Base-by-base conservation (phyloP, 257 asterid species). In the Lycium ferocissimum region DNA sequence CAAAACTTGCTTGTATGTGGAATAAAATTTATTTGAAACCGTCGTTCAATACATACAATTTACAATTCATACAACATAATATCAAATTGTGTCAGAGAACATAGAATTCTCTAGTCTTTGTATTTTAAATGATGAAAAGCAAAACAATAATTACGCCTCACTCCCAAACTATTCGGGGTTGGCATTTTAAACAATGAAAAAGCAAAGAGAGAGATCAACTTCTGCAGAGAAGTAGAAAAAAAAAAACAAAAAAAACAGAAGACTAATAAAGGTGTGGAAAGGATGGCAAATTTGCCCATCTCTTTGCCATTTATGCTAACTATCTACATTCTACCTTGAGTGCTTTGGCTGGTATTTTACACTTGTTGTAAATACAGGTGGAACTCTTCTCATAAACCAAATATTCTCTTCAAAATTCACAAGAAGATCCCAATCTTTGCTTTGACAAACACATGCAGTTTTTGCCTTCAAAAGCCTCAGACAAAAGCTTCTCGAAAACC, bases 361-460 rank as follows among this genome's bases (percentile, higher is more conserved):
- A 62, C 84, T 75, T 71, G 56, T 47, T 49, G 79, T 72, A 69
- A 53, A 53, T 56, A 62, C 89, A 63, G 43, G n/a, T 73, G 37
- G 73, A 53, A 70, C 15, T 26, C 66, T 58, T 59, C 66, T 83
- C 65, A 79, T 69, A 67, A 62, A 86, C 33, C 57, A 54, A 83
- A 35, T 56, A 79, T 53, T 87, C 84, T 75, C 85, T 85, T 94
- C 93, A 92, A 88, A 93, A 94, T 83, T 94, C 94, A 87, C 95
- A 96, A 80, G 99, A 95, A 86, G 95, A 88, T 92, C 96, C 95
- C 89, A 96, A 79, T 89, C 98, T 90, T 81, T 90, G 96, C 92
- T 89, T 93, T 18, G 95, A 91, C 91, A 90, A 88, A 86, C 94
- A 91, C 92, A 92, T 88, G 63, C 91, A 87, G 89, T 90, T 93